Conservation (phyloP, 2,329 filamentous ascomycete genomes). For the Colletotrichum sp. region DNA sequence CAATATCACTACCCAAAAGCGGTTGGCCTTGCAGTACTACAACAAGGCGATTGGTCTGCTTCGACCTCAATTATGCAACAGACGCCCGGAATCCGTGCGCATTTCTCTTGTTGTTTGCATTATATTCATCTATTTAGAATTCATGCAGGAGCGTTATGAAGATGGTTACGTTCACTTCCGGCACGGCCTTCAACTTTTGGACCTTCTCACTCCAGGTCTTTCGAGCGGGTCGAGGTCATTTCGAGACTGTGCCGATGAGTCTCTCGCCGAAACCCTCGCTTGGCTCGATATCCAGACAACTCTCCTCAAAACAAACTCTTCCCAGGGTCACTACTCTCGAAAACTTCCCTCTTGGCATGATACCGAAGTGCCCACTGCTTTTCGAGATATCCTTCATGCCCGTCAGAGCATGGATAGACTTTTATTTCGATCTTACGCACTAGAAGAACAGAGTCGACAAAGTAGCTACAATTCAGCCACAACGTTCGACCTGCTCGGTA, state of each 20-base stretch:
- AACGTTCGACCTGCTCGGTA: neutral
- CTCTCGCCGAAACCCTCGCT: neutral
- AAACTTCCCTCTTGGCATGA: neutral
- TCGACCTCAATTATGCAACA: neutral
- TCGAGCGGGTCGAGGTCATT: neutral
- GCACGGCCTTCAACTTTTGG: neutral
- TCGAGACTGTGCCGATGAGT: neutral
- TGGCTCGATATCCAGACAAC: neutral
- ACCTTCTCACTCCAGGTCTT: accelerated
- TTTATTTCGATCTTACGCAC: neutral
- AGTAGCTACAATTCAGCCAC: accelerated
- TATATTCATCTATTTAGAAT: neutral
- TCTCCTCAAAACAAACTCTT: neutral
- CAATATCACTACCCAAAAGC: neutral
- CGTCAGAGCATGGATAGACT: neutral
- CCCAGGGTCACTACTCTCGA: neutral
- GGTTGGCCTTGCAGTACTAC: neutral
- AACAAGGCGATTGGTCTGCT: neutral
- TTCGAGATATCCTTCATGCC: neutral
- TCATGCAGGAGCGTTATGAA: neutral
- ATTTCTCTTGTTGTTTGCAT: neutral
- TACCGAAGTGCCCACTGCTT: neutral
- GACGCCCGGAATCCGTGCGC: neutral
- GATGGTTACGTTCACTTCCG: neutral
- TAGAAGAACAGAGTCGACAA: neutral